Evolutionary conservation across 768 basidiomycete species (phyloP).

Genomic region (Calocera viscosa): DNA sequence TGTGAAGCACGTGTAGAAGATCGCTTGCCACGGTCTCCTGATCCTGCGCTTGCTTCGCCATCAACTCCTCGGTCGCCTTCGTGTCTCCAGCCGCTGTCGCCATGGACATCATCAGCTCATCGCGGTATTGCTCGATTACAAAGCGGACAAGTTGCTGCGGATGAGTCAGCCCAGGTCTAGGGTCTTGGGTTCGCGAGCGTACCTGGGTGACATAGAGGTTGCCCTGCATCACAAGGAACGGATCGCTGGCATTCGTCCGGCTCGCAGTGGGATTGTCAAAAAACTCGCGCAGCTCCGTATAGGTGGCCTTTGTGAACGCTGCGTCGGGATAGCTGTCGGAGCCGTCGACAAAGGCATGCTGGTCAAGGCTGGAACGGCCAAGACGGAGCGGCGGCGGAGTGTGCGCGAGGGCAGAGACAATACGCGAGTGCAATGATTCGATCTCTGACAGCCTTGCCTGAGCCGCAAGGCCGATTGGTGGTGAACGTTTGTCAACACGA

Average conservation of each 20-base stretch:
- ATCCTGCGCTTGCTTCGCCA: conserved; percentile 39
- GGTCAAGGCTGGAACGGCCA: conserved; percentile 7
- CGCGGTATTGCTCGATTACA: conserved; percentile 83
- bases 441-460: conserved; percentile 77
- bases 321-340: conserved; percentile 24
- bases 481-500: conserved; percentile 74
- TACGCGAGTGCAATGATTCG: conserved; percentile 62
- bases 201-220: conserved; percentile 90
- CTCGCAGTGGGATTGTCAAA: conserved; percentile 85
- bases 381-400: conserved; percentile 64
- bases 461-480: conserved; percentile 73
- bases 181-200: conserved; percentile 17
- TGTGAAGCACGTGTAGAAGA: conserved; percentile 72
- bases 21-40: conserved; percentile 78
- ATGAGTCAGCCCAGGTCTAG: conserved; percentile 1
- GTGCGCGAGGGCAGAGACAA: conserved; percentile 59
- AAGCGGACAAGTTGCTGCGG: conserved; percentile 81
- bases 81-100: conserved; percentile 50
- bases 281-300: conserved; percentile 79
- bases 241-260: conserved; percentile 72
- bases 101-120: conserved; percentile 61
- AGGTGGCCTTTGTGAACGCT: conserved; percentile 69
- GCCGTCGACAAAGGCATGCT: neutral
- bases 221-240: conserved; percentile 83
- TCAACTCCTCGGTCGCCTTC: conserved; percentile 32